Base-by-base conservation (phyloP, 2,329 filamentous ascomycete genomes). In the Cladosporium cucumerinum region DNA sequence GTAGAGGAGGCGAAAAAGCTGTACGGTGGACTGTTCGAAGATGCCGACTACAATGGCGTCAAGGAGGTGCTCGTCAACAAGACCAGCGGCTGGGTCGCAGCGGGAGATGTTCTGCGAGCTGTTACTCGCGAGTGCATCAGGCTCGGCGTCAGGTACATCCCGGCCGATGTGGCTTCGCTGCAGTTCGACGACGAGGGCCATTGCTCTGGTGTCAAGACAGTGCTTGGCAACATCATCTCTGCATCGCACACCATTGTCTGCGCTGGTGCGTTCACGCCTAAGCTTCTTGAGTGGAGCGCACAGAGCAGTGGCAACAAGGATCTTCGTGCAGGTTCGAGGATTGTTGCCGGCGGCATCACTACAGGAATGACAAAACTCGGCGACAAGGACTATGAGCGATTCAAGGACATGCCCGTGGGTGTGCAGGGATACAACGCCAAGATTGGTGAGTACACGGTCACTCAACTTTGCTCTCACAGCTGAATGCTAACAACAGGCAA, bases 81-180 rank as follows among this genome's bases (percentile, higher is more conserved):
- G 66, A 82, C 80, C 34, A 86, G 84, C 72, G 87, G 87, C 0
- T 89, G 86, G 85, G 86, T 82, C 7, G 85, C 85, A n/a, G 87
- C 87, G 1, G 85, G 84, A 2, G 85, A 87, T 68, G 81, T 82
- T 32, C 72, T 89, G 66, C 74, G 79, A 59, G 84, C 82, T 1
- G 80, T 88, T 10, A 88, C 85, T 1, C 79, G 81, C 36, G 78
- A 78, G 64, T 80, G 80, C 18, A 69, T 88, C 5, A 78, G 82
- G 55, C 73, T 85, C 7, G 87, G 87, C 0, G 86, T 88, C 66
- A 82, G 82, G 72, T 89, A 88, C 64, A 79, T 86, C 11, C 79
- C 78, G 0, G 84, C 81, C 18, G 83, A 87, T 63, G 81, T 85
- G 2, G 73, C 77, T 1, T 76, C 77, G 55, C 72, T 88, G 57